phyloP scores from a whole-genome alignment of 2,329 filamentous ascomycete genomes.

The Pestalotiopsis fici region DNA sequence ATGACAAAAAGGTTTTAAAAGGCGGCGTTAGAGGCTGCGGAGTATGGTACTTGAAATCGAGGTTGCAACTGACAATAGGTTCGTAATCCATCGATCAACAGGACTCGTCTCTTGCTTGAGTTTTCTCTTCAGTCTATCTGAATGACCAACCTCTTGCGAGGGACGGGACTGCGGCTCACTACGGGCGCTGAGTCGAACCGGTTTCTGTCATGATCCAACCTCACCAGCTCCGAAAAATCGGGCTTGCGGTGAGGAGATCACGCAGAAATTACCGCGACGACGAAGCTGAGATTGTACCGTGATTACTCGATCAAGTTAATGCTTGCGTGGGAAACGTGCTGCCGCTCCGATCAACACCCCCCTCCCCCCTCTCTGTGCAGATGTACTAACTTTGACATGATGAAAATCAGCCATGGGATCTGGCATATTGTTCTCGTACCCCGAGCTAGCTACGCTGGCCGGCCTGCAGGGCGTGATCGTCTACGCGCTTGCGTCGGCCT shows the following conservation, averaged over 20 bases:
- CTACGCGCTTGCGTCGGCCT: constrained; percentile 71
- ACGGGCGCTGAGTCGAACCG: constrained; percentile 74
- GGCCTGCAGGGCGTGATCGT: constrained; percentile 78
- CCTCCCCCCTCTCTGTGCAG: constrained; percentile 22
- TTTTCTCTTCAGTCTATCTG: constrained; percentile 2
- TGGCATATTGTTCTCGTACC: constrained; percentile 81
- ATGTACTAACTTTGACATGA: constrained; percentile 38
- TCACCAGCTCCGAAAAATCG: constrained; percentile 17
- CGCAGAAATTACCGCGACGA: constrained; percentile 37
- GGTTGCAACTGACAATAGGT: constrained; percentile 36
- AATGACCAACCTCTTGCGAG: constrained; percentile 5
- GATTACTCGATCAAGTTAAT: constrained; percentile 98
- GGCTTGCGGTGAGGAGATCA: constrained; percentile 17
- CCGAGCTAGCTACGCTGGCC: constrained; percentile 75
- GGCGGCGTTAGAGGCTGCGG: neutral
- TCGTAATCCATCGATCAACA: constrained; percentile 42
- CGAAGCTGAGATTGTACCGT: constrained; percentile 95
- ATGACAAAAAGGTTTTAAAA: neutral
- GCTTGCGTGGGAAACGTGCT: constrained; percentile 98
- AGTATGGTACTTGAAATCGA: constrained; percentile 20
- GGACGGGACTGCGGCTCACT: constrained; percentile 69
- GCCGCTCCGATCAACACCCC: constrained; percentile 65
- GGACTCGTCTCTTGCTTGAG: constrained; percentile 26
- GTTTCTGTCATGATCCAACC: constrained; percentile 52
- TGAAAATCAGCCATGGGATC: constrained; percentile 74